Evolutionary conservation across 495 filamentous ascomycete species (phyloP).

Genomic region (Lasiosphaeria ovina): DNA sequence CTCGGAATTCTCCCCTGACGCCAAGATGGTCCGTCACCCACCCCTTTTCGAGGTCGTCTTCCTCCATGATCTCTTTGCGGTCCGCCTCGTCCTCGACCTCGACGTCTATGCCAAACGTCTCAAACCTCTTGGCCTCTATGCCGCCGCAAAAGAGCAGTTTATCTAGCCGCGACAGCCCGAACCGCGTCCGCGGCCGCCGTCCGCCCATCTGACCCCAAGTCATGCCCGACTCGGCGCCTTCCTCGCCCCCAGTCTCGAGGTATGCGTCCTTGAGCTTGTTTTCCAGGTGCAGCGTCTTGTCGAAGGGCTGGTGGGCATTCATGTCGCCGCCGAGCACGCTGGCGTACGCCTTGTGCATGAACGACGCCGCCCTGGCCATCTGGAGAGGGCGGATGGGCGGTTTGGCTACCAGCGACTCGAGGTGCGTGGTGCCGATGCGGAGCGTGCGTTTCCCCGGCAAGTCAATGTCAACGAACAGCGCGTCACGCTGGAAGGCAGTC

Average conservation of each 20-base stretch:
- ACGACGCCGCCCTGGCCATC: slow-evolving; percentile 35
- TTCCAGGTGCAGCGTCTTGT: slow-evolving; percentile 43
- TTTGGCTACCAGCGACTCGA: slow-evolving; percentile 46
- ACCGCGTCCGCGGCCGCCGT: slow-evolving; percentile 30
- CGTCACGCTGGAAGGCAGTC: slow-evolving; percentile 50
- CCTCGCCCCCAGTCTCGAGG: slow-evolving; percentile 48
- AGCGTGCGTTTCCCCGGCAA: slow-evolving; percentile 27
- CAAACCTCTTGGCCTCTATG: slow-evolving; percentile 32
- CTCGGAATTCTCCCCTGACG: slow-evolving; percentile 20
- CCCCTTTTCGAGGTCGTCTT: slow-evolving; percentile 14
- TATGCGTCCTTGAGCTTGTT: slow-evolving; percentile 53
- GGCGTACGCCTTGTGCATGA: slow-evolving; percentile 31
- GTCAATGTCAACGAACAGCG: slow-evolving; percentile 48
- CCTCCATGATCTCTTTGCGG: slow-evolving; percentile 1
- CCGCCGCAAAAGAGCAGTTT: slow-evolving; percentile 43
- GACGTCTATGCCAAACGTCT: slow-evolving; percentile 42
- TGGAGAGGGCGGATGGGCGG: slow-evolving; percentile 47
- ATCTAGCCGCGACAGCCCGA: slow-evolving; percentile 51
- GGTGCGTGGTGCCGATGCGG: slow-evolving; percentile 53
- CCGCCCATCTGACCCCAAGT: slow-evolving; percentile 57
- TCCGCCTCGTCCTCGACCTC: slow-evolving; percentile 21
- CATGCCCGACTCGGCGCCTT: slow-evolving; percentile 49
- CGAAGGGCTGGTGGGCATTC: slow-evolving; percentile 55
- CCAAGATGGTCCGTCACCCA: slow-evolving; percentile 34
- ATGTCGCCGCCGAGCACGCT: slow-evolving; percentile 47